A percentile compares a stretch with the other conserved stretches of the same genome.
Conservation (phyloP, 2,329 filamentous ascomycete species). For the Trichoderma brevicompactum region DNA sequence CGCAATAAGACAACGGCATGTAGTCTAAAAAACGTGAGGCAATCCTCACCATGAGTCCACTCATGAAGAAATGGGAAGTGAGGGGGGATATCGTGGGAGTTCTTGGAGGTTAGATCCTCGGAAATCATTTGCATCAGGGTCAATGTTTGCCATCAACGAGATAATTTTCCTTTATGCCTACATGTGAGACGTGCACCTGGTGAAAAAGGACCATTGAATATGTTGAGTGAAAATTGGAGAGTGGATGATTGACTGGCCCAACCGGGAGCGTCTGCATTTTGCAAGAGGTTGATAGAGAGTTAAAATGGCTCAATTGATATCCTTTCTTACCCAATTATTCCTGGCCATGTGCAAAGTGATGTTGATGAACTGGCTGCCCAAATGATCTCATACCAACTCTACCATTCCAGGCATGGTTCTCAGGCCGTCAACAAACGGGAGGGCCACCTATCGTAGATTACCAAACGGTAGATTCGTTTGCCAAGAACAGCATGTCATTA, state of each 20-base stretch:
- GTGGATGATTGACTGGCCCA: background rate
- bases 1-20: constrained; percentile 48
- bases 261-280: background rate
- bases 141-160: constrained; percentile 47
- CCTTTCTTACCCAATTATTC: background rate
- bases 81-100: constrained; percentile 51
- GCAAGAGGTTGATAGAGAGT: constrained; percentile 18
- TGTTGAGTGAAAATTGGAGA: constrained; percentile 18
- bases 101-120: constrained; percentile 53
- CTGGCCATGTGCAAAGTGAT: background rate
- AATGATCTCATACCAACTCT: background rate
- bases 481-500: background rate
- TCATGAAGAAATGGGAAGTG: constrained; percentile 47
- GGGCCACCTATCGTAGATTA: background rate
- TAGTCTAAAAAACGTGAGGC: constrained; percentile 52
- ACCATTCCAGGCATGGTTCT: background rate
- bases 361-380: background rate
- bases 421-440: background rate
- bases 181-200: constrained; percentile 34
- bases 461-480: background rate
- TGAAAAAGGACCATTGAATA: constrained; percentile 23
- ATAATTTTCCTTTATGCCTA: constrained; percentile 39
- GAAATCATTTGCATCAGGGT: constrained; percentile 55
- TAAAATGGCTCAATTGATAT: constrained; percentile 26
- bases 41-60: constrained; percentile 47